A percentile compares a stretch with the other conserved stretches of the same genome.
Conservation (phyloP, 345 rosid genomes). For the Citrus unshiu region DNA sequence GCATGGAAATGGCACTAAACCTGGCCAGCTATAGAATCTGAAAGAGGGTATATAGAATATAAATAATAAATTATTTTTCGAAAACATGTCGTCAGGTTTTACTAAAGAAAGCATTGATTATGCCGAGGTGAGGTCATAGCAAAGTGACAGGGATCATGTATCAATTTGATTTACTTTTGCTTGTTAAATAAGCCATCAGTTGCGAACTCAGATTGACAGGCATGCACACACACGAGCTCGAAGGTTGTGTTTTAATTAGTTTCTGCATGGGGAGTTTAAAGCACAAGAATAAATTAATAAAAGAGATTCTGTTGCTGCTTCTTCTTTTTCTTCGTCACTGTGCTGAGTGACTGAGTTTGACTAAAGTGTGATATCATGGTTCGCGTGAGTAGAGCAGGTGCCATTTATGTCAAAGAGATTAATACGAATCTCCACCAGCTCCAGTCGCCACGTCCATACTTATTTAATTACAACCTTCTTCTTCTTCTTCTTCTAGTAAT, state of each 20-base stretch:
- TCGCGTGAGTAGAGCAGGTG: not conserved
- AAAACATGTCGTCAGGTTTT: too few relatives aligned
- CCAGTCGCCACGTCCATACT: not conserved
- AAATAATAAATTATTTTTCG: too few relatives aligned
- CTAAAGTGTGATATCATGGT: constrained; percentile 16
- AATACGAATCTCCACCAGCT: not conserved
- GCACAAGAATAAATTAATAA: not conserved
- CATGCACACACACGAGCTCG: not conserved
- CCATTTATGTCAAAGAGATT: not conserved
- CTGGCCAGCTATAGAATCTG: not conserved
- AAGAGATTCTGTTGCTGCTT: not conserved
- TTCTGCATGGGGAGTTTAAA: not conserved
- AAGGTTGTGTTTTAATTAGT: not conserved
- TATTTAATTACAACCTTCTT: too few relatives aligned
- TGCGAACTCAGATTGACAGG: not conserved
- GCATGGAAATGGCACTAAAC: not conserved
- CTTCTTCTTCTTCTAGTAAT: not conserved
- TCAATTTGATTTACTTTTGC: constrained; percentile 12
- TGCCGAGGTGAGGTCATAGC: constrained; percentile 30
- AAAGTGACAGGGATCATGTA: not conserved
- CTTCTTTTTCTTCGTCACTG: not conserved
- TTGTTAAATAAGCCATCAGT: constrained; percentile 30
- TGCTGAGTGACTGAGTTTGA: not conserved
- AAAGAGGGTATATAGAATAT: not conserved
- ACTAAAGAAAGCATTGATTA: constrained; percentile 24